Evolutionary conservation across 1,284 basidiomycete species (phyloP).

Genomic region (Neotropicomus parvogracilis): DNA sequence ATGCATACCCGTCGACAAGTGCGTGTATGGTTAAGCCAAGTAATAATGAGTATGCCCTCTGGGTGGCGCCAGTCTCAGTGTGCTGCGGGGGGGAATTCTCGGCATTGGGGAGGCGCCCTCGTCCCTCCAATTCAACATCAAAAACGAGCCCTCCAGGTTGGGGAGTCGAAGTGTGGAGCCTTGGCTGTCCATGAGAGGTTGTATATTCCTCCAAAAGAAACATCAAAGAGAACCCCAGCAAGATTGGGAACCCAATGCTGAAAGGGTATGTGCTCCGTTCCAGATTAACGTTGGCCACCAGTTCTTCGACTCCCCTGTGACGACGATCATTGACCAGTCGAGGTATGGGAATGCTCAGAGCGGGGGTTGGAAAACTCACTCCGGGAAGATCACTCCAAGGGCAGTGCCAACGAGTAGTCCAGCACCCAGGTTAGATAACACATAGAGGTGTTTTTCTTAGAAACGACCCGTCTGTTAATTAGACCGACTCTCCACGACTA

Average conservation of each 20-base stretch:
- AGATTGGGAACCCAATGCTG: conserved; percentile 68
- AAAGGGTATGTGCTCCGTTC: conserved; percentile 35
- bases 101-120: conserved; percentile 11
- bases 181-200: conserved; percentile 43
- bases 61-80: conserved; percentile 19
- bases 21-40: conserved; percentile 84
- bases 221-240: conserved; percentile 84
- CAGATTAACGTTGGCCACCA: conserved; percentile 37
- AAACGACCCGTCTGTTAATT: conserved; percentile 17
- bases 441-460: conserved; percentile 55
- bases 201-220: conserved; percentile 67
- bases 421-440: conserved; percentile 68
- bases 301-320: conserved; percentile 57
- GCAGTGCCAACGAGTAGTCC: conserved; percentile 89
- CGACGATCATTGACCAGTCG: not conserved
- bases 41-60: conserved; percentile 64
- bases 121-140: conserved; percentile 35
- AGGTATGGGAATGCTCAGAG: not conserved
- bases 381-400: conserved; percentile 87
- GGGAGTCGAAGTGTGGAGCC: conserved; percentile 24
- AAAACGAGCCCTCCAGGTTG: conserved; percentile 12
- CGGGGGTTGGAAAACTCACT: conserved; percentile 51
- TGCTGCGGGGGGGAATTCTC: conserved; percentile 13
- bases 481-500: not conserved
- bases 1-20: conserved; percentile 84